These are phyloP conservation scores for Penicillium sclerotiorum DNA, from an alignment of 2,329 filamentous ascomycete species.

Conservation along the genomic window DNA sequence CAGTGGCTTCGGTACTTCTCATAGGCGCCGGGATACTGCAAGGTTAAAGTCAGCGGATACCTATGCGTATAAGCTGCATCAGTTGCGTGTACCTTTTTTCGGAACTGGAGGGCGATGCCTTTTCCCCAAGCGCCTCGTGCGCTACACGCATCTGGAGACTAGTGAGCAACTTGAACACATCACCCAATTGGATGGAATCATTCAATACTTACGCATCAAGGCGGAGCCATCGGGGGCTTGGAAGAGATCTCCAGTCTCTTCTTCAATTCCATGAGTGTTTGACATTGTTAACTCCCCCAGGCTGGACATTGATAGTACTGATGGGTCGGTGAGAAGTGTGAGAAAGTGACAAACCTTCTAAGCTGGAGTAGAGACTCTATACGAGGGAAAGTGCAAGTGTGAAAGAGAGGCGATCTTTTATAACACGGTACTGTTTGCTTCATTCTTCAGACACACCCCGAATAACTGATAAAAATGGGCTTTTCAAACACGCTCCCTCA, in stretches of 20 bases:
- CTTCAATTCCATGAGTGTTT: slow-evolving; percentile 23
- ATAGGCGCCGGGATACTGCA: slow-evolving; percentile 55
- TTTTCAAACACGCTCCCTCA: too few species aligned
- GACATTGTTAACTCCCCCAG: too few species aligned
- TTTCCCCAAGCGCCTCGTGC: slow-evolving; percentile 59
- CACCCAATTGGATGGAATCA: background rate
- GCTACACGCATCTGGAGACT: slow-evolving; percentile 58
- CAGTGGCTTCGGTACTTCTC: slow-evolving; percentile 54
- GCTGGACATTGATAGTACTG: too few species aligned
- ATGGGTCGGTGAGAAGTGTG: too few species aligned
- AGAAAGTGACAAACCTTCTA: too few species aligned
- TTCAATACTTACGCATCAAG: slow-evolving; percentile 48
- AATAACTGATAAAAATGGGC: too few species aligned
- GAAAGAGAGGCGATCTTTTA: too few species aligned
- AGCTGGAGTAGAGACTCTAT: too few species aligned
- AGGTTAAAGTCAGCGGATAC: background rate
- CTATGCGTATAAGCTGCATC: background rate
- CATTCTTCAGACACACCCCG: too few species aligned
- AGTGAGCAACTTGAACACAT: background rate
- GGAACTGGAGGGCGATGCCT: slow-evolving; percentile 60
- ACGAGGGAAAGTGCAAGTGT: too few species aligned
- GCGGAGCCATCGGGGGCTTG: slow-evolving; percentile 52
- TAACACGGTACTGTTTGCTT: too few species aligned
- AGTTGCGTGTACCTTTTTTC: slow-evolving; percentile 31
- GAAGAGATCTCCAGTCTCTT: slow-evolving; percentile 55